Evolutionary conservation across 176 grass and related monocot species (phyloP).

Genomic region (Dendrocalamus sinicus): DNA sequence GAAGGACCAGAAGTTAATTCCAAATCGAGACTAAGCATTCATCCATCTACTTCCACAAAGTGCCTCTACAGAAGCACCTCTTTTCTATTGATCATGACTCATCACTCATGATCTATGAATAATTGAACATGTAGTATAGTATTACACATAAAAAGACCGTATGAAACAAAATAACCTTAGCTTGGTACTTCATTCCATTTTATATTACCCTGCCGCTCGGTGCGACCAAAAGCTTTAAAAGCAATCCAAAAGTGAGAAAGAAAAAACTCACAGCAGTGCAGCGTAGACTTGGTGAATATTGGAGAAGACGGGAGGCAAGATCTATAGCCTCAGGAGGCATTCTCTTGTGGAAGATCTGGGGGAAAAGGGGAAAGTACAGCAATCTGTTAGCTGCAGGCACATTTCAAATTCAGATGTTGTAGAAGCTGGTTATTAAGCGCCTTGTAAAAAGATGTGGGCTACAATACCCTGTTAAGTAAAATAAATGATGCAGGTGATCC

Average conservation of each 20-base stretch:
- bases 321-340: conserved; percentile 94
- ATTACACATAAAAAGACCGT: background rate
- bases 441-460: background rate
- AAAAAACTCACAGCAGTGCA: conserved; percentile 80
- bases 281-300: conserved; percentile 83
- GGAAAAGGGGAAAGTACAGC: background rate
- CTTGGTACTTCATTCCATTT: background rate
- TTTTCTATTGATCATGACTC: conserved; percentile 8
- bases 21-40: conserved; percentile 7
- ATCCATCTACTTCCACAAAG: conserved; percentile 30
- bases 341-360: conserved; percentile 90
- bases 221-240: conserved; percentile 22
- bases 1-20: conserved; percentile 34
- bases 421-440: background rate
- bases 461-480: background rate
- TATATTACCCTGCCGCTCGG: background rate
- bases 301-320: conserved; percentile 88
- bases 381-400: background rate
- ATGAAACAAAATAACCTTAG: background rate
- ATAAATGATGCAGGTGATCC: conserved; percentile 15
- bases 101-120: background rate
- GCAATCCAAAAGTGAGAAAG: background rate
- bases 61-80: background rate
- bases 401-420: background rate
- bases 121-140: background rate